A percentile compares a stretch with the other conserved stretches of the same genome.
These are phyloP conservation scores for Bocquillonia castaneifolia DNA, from an alignment of 441 rosid genomes.

Conservation along the genomic window DNA sequence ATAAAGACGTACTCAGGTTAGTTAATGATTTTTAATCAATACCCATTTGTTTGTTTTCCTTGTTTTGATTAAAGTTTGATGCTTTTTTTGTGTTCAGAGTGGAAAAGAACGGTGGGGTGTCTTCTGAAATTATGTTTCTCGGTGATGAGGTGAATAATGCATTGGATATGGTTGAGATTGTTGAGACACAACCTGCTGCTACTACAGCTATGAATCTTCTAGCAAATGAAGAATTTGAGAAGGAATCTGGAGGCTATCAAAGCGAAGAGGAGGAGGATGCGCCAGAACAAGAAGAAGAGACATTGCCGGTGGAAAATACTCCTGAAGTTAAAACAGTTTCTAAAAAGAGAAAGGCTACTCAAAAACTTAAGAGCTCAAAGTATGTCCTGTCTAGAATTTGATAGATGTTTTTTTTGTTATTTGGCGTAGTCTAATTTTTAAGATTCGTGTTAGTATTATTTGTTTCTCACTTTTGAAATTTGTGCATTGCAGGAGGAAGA, in stretches of 20 bases:
- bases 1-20: slow-evolving; percentile 72
- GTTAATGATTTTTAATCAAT: slow-evolving; percentile 16
- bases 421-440: not conserved
- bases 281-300: slow-evolving; percentile 24
- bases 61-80: not conserved
- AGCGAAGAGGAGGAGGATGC: slow-evolving; percentile 48
- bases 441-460: not conserved
- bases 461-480: not conserved
- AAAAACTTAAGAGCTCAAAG: slow-evolving; percentile 47
- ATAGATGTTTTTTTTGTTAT: too few species aligned
- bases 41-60: not conserved
- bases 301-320: slow-evolving; percentile 26
- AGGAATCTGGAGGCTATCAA: slow-evolving; percentile 57
- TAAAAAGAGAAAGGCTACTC: slow-evolving; percentile 70
- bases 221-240: slow-evolving; percentile 57
- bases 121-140: slow-evolving; percentile 29
- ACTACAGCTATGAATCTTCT: slow-evolving; percentile 41
- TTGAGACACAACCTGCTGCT: slow-evolving; percentile 31
- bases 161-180: slow-evolving; percentile 32
- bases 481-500: too few species aligned
- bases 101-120: slow-evolving; percentile 40
- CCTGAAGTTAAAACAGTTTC: slow-evolving; percentile 36
- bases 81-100: slow-evolving; percentile 39
- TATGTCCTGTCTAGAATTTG: slow-evolving; percentile 34
- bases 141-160: slow-evolving; percentile 32